Evolutionary conservation across 31 red algal genomes (phyloP).

Genomic region (Asparagopsis taxiformis): DNA sequence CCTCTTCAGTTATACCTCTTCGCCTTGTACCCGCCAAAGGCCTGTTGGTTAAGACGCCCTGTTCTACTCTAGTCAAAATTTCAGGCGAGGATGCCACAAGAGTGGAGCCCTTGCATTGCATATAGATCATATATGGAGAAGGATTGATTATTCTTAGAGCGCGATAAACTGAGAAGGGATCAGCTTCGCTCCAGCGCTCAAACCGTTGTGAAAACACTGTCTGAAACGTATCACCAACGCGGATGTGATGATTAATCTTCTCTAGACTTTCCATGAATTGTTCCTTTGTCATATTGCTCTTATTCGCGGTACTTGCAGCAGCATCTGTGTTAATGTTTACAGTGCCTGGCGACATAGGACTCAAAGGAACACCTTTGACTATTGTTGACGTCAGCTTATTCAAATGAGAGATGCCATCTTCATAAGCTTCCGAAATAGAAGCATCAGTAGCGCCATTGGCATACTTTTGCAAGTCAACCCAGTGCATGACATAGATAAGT

Average conservation of each 20-base stretch:
- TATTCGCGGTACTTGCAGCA: conserved; percentile 12
- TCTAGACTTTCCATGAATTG: conserved; percentile 75
- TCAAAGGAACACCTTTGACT: conserved; percentile 27
- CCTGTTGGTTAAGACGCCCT: conserved; percentile 82
- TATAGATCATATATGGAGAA: conserved; percentile 99
- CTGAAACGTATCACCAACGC: conserved; percentile 94
- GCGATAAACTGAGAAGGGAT: conserved; percentile 89
- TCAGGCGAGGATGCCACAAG: conserved; percentile 97
- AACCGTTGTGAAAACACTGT: conserved; percentile 96
- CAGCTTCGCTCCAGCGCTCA: conserved; percentile 68
- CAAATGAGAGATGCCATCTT: conserved; percentile 17
- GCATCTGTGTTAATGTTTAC: conserved; percentile 72
- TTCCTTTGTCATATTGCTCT: conserved; percentile 92
- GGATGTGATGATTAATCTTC: conserved; percentile 78
- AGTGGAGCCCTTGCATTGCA: conserved; percentile 65
- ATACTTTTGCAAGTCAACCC: conserved; percentile 67
- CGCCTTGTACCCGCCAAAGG: conserved; percentile 95
- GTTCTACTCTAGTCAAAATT: conserved; percentile 74
- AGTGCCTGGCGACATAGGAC: conserved; percentile 38
- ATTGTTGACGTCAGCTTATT: conserved; percentile 38
- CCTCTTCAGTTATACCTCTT: conserved; percentile 78
- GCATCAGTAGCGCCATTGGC: conserved; percentile 30
- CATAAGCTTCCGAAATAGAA: not conserved
- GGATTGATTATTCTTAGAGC: conserved; percentile 95
- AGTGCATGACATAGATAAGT: conserved; percentile 71